phyloP scores from a whole-genome alignment of 2,329 filamentous ascomycete genomes.

The Immersiporthe knoxdaviesiana region DNA sequence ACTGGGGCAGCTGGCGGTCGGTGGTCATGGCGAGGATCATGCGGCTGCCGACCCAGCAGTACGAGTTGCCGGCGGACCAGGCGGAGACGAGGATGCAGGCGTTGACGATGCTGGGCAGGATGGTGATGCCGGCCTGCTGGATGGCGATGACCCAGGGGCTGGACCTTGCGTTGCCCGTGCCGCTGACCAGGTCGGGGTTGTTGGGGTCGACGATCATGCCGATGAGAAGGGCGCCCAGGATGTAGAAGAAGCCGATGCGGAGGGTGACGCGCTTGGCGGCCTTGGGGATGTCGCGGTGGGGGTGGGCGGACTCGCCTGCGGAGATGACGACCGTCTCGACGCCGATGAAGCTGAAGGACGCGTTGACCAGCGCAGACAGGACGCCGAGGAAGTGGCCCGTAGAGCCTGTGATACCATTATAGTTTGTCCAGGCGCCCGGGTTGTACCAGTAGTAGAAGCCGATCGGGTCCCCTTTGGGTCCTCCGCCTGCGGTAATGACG shows the following conservation, averaged over 20 bases:
- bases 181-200: slow-evolving; percentile 24
- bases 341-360: slow-evolving; percentile 29
- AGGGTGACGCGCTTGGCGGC: slow-evolving; percentile 30
- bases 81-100: slow-evolving; percentile 40
- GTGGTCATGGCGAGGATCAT: slow-evolving; percentile 71
- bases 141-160: slow-evolving; percentile 36
- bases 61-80: slow-evolving; percentile 46
- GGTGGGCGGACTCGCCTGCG: slow-evolving; percentile 30
- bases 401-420: slow-evolving; percentile 30
- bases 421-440: slow-evolving; percentile 31
- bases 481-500: slow-evolving; percentile 31
- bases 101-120: slow-evolving; percentile 31
- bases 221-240: slow-evolving; percentile 31
- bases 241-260: slow-evolving; percentile 32
- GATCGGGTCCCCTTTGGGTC: slow-evolving; percentile 29
- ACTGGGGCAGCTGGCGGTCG: slow-evolving; percentile 65
- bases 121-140: slow-evolving; percentile 31
- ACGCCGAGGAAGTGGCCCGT: slow-evolving; percentile 31
- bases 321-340: slow-evolving; percentile 31
- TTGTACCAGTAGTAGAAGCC: slow-evolving; percentile 32
- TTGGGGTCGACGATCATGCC: slow-evolving; percentile 30
- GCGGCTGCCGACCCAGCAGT: slow-evolving; percentile 56
- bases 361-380: slow-evolving; percentile 31
- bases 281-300: slow-evolving; percentile 31
- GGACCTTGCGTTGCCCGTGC: slow-evolving; percentile 25